Evolutionary conservation across 306 rosid genomes (phyloP).

Genomic region (Trifolium subterraneum): DNA sequence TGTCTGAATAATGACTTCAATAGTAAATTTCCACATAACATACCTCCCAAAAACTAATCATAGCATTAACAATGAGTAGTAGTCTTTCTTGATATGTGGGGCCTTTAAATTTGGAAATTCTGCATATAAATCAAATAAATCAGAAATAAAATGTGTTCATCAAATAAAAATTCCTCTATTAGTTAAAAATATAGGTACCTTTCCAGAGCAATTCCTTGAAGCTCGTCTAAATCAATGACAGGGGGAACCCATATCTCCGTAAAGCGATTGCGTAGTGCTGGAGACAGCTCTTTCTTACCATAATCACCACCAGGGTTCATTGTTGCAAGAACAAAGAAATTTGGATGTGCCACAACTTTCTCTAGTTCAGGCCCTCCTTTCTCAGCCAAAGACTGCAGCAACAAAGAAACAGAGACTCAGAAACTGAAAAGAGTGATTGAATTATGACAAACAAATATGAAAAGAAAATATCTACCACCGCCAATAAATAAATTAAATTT

Average conservation of each 20-base stretch:
- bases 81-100: constrained; percentile 36
- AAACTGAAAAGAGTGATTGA: constrained; percentile 1
- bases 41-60: constrained; percentile 86
- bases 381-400: constrained; percentile 81
- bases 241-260: constrained; percentile 99
- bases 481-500: constrained; percentile 12
- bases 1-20: constrained; percentile 15
- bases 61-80: constrained; percentile 61
- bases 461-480: constrained; percentile 8
- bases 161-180: not conserved
- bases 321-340: constrained; percentile 85
- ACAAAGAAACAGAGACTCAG: constrained; percentile 8
- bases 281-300: constrained; percentile 90
- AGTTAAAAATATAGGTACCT: constrained; percentile 52
- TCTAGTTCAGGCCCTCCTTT: constrained; percentile 88
- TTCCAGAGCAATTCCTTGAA: constrained; percentile 60
- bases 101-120: constrained; percentile 55
- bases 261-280: constrained; percentile 94
- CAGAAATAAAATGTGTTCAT: not conserved
- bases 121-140: constrained; percentile 43
- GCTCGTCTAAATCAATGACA: constrained; percentile 73
- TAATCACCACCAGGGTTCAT: constrained; percentile 99
- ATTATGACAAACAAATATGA: constrained; percentile 16
- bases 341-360: constrained; percentile 66
- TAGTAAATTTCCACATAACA: constrained; percentile 22